Base-by-base conservation (phyloP, 768 basidiomycete genomes). In the Hygrophoropsis aurantiaca region DNA sequence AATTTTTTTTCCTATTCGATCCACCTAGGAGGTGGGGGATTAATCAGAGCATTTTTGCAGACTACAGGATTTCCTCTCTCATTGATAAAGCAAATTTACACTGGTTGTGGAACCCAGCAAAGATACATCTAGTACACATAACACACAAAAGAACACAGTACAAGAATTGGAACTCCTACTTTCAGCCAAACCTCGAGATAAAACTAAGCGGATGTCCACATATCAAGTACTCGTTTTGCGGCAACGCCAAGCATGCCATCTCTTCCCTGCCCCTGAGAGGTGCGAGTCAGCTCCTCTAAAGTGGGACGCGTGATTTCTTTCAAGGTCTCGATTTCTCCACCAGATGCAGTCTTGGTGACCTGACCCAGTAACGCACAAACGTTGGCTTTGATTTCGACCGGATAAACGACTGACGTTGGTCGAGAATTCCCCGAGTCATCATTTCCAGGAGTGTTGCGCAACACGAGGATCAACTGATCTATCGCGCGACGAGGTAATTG, bases 361-460 rank as follows among this genome's bases (percentile, higher is more conserved):
- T 88, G 84, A 33, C 79, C 72, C 21, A 93, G 66, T 49, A 93
- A 74, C 6, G 84, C 78, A 60, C 88, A 90, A 15, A 82, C 78
- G 56, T 93, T 93, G 21, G 80, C 72, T 39, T 88, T 80, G 47
- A 93, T 79, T 69, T 92, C 90, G 16, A 80, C 68, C n/a, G 85
- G 85, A 57, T 82, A 84, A 50, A 79, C 70, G 50, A 70, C 69
- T 0, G 34, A 42, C 20, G 57, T 57, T 35, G 33, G 8, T 37
- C 50, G 57, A 48, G 53, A 77, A 75, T 53, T 81, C 73, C 49
- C 74, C 64, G 46, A 27, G n/a, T 24, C 52, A 11, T 57, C 56
- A 16, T 35, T 46, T 16, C 52, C 40, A 24, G 52, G 51, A 20
- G 59, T 56, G 52, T 84, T 84, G 39, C 73, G 74, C 51, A 94